Evolutionary conservation across 2,329 filamentous ascomycete species (phyloP), one percentile per base, ranked within the genome.

Genomic region (Dryadomyces quercus-mongolicae): DNA sequence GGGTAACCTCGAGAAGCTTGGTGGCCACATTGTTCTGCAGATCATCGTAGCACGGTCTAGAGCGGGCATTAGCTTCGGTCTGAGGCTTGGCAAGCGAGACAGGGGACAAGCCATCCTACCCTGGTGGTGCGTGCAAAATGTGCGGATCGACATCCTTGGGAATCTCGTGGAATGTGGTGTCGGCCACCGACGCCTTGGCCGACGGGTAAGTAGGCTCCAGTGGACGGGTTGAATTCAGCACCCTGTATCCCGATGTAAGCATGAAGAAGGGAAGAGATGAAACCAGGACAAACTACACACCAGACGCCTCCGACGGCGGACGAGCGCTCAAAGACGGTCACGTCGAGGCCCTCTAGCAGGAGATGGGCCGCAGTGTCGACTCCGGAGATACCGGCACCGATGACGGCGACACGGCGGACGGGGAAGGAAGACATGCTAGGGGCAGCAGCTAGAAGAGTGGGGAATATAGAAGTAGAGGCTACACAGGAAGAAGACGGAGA

Each of bases 21-120:
- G 84, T 81, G 0, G 86, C 84, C 3, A 91, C 84, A 61, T 92
- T 93, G 40, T 86, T 88, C 62, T 84, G 84, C 8, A 91, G 68
- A 2, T 76, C 74, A 5, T 66, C 67, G 55, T 77, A 68, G 76
- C 78, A 71, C 74, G 89, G 69, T 0, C 0, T 54, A 20, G 15
- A n/a, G 25, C 6, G 34, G 38, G 8, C 15, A 18, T 12, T 51
- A 5, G n/a, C 36, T 43, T n/a, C 6, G 66, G 2, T 34, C 13
- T 20, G 18, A 2, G n/a, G 3, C 15, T 12, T 4, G 18, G 31
- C 5, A 12, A 43, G 8, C 15, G n/a, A 10, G 18, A 9, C 15
- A 15, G 31, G 13, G 13, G 13, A 6, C 9, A 12, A 13, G 34
- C 16, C 36, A 40, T 36, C n/a, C 9, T 50, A 53, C 50, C 54